A percentile compares a stretch with the other conserved stretches of the same genome.
These are phyloP conservation scores for Sabuloglossum arenarium DNA, from an alignment of 495 filamentous ascomycete genomes.

Conservation along the genomic window DNA sequence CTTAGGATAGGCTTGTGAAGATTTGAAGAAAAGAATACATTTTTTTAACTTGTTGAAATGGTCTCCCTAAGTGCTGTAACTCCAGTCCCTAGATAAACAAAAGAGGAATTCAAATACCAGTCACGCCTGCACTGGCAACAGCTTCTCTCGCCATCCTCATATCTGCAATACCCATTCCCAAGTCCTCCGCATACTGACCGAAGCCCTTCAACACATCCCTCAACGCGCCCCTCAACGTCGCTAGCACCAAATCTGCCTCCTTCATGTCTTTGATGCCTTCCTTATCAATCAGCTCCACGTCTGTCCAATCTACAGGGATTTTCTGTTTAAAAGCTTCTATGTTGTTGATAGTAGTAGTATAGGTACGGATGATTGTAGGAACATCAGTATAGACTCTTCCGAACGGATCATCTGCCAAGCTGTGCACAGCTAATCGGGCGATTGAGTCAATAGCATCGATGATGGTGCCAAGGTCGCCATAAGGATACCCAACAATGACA, in stretches of 20 bases:
- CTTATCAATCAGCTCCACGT: conserved; percentile 25
- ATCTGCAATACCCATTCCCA: conserved; percentile 43
- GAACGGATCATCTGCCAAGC: conserved; percentile 64
- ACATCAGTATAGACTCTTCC: conserved; percentile 71
- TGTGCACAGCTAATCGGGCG: conserved; percentile 42
- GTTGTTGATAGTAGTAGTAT: conserved; percentile 41
- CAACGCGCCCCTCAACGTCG: conserved; percentile 36
- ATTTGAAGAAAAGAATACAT: no score
- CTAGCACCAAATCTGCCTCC: conserved; percentile 41
- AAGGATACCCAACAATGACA: conserved; percentile 47
- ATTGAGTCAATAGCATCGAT: conserved; percentile 52
- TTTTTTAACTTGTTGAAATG: no score
- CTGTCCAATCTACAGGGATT: conserved; percentile 62
- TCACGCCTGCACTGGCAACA: conserved; percentile 13
- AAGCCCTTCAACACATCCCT: conserved; percentile 41
- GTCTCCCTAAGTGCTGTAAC: background rate
- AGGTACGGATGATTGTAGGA: conserved; percentile 44
- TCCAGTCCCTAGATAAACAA: background rate
- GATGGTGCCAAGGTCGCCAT: conserved; percentile 40
- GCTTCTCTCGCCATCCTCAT: conserved; percentile 48
- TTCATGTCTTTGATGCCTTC: conserved; percentile 23
- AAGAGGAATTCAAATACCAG: background rate
- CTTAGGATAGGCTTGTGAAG: no score
- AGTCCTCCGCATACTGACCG: conserved; percentile 41
- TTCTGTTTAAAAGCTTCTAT: conserved; percentile 44